Conservation (phyloP, 768 basidiomycete genomes). For the Leccinum disarticulatum region DNA sequence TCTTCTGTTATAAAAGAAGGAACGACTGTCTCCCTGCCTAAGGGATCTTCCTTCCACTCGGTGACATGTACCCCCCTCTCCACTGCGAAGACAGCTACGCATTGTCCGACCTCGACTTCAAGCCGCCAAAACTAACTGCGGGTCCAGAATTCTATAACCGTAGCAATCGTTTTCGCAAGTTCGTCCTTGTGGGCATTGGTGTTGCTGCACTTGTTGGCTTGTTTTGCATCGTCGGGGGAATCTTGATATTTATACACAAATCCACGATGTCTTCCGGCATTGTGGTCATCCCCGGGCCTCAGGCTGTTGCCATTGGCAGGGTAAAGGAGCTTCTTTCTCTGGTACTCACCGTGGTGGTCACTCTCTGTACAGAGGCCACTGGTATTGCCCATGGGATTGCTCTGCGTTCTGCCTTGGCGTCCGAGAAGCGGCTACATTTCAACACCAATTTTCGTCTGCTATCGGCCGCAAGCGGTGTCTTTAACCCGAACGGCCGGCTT, state of each 20-base stretch:
- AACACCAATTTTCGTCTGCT: slow-evolving; percentile 33
- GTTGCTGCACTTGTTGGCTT: slow-evolving; percentile 22
- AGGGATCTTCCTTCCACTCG: background rate
- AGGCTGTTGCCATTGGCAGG: slow-evolving; percentile 9
- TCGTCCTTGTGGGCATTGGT: slow-evolving; percentile 26
- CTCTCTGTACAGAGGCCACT: slow-evolving; percentile 29
- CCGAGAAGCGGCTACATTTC: slow-evolving; percentile 24
- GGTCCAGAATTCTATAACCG: slow-evolving; percentile 31
- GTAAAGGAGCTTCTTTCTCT: slow-evolving; percentile 22
- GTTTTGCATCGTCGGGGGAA: slow-evolving; percentile 24
- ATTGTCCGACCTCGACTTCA: slow-evolving; percentile 22
- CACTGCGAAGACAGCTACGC: slow-evolving; percentile 10
- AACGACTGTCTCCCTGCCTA: too few species aligned
- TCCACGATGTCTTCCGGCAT: slow-evolving; percentile 25
- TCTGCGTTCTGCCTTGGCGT: slow-evolving; percentile 28
- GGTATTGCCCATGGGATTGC: slow-evolving; percentile 30
- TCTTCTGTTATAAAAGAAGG: background rate
- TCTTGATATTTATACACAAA: slow-evolving; percentile 23
- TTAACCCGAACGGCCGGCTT: slow-evolving; percentile 23
- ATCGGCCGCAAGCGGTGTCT: slow-evolving; percentile 19
- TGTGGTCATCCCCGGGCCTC: slow-evolving; percentile 11
- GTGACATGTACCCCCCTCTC: slow-evolving; percentile 7
- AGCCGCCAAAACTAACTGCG: slow-evolving; percentile 18
- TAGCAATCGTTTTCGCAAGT: slow-evolving; percentile 24
- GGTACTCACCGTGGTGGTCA: slow-evolving; percentile 27